Percentiles rank a stretch among this genome's conserved stretches.
Conservation (phyloP, 441 rosid species). For the Heliophila coronopifolia region DNA sequence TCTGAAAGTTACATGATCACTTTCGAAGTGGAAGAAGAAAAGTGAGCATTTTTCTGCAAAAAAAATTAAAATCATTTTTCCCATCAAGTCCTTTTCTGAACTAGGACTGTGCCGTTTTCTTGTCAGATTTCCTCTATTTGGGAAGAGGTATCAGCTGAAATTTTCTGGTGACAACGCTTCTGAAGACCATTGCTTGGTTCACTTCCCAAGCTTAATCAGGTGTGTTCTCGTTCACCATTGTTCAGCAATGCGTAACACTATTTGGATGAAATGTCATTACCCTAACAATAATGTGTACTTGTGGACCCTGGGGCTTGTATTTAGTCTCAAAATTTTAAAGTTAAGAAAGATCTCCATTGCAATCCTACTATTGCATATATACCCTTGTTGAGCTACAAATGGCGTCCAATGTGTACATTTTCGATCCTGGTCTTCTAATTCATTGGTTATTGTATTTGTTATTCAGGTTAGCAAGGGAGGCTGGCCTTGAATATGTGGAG, state of each 20-base stretch:
- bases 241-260: background rate
- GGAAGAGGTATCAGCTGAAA: constrained; percentile 89
- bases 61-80: background rate
- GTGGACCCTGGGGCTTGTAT: background rate
- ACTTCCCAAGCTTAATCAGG: constrained; percentile 97
- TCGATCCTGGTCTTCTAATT: background rate
- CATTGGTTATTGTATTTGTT: background rate
- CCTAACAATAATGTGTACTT: background rate
- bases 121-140: constrained; percentile 87
- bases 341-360: background rate
- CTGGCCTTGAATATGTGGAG: constrained; percentile 93
- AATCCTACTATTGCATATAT: constrained; percentile 1
- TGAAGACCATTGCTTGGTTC: constrained; percentile 92
- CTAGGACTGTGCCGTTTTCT: background rate
- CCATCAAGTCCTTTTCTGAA: background rate
- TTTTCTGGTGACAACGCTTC: constrained; percentile 69
- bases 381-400: background rate
- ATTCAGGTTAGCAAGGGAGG: constrained; percentile 87
- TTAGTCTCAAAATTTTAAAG: background rate
- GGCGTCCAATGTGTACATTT: constrained; percentile 2
- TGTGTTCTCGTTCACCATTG: constrained; percentile 16
- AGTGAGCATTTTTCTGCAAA: constrained; percentile 37
- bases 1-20: constrained; percentile 95
- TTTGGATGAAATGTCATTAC: background rate
- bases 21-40: constrained; percentile 94